phyloP scores from a whole-genome alignment of 1,284 basidiomycete genomes.

The Phaffia rhodozyma region DNA sequence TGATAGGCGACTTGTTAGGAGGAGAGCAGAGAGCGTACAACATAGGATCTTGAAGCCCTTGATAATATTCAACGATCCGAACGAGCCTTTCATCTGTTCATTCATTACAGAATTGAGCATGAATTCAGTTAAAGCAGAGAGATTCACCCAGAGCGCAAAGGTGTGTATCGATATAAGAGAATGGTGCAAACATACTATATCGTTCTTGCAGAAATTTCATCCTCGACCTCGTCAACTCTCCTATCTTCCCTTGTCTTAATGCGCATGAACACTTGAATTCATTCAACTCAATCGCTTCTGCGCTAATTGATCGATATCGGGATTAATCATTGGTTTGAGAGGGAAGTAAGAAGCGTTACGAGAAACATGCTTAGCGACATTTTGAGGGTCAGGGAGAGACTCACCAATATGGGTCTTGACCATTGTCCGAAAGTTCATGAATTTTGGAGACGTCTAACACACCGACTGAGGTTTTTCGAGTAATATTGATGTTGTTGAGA shows the following conservation, averaged over 20 bases:
- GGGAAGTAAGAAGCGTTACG: neutral
- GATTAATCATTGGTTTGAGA: neutral
- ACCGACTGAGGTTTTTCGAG: neutral
- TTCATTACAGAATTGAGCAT: too few species aligned
- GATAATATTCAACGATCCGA: conserved; percentile 2
- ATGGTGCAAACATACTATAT: conserved; percentile 8
- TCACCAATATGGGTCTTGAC: conserved; percentile 6
- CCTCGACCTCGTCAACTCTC: conserved; percentile 2
- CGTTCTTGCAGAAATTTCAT: neutral
- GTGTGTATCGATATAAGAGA: neutral
- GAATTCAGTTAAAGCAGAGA: neutral
- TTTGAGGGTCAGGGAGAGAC: too few species aligned
- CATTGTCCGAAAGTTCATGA: conserved; percentile 8
- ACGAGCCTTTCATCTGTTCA: conserved; percentile 3
- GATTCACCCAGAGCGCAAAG: neutral
- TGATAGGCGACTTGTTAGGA: neutral
- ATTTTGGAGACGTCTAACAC: conserved; percentile 14
- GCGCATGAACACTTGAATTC: conserved; percentile 12
- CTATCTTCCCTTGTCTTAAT: conserved; percentile 4
- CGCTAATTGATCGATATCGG: too few species aligned
- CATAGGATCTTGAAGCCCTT: neutral
- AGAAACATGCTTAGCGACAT: too few species aligned
- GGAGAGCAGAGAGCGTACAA: neutral
- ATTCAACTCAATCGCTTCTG: neutral
- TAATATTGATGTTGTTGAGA: neutral